A percentile compares a stretch with the other conserved stretches of the same genome.
These are phyloP conservation scores for Acrocalymma vagum DNA, from an alignment of 2,329 filamentous ascomycete genomes.

Conservation along the genomic window DNA sequence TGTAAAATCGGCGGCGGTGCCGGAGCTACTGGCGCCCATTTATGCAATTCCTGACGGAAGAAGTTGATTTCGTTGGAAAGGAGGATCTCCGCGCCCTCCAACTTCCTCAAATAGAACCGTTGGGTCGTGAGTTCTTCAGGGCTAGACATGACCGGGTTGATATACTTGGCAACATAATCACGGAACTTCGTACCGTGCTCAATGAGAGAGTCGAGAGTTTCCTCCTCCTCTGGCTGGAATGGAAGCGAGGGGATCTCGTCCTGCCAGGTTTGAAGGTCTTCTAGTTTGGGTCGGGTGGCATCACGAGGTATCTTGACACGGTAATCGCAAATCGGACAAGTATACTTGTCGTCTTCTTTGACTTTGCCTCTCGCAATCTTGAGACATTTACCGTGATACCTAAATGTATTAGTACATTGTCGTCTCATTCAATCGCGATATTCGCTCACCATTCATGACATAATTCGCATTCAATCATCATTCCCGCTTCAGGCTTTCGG, in stretches of 20 bases:
- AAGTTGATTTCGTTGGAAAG: conserved; percentile 96
- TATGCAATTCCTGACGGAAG: conserved; percentile 93
- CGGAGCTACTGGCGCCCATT: conserved; percentile 90
- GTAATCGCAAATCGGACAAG: conserved; percentile 97
- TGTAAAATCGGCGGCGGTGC: conserved; percentile 86
- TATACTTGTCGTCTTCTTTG: conserved; percentile 98
- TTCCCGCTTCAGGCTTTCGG: conserved; percentile 88
- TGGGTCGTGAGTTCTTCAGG: conserved; percentile 88
- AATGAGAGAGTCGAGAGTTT: conserved; percentile 84
- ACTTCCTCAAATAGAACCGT: conserved; percentile 94
- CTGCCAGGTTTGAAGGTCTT: conserved; percentile 84
- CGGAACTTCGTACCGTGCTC: conserved; percentile 85
- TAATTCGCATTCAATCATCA: conserved; percentile 99
- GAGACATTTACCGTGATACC: conserved; percentile 97
- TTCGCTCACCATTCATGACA: conserved; percentile 92
- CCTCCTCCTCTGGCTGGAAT: conserved; percentile 96
- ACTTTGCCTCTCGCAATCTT: conserved; percentile 98
- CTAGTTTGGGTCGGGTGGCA: conserved; percentile 91
- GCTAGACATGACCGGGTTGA: conserved; percentile 81
- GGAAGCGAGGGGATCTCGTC: conserved; percentile 82
- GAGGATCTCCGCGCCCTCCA: conserved; percentile 94
- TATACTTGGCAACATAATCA: conserved; percentile 80
- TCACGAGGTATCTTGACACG: conserved; percentile 96
- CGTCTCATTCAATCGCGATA: neutral
- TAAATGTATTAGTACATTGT: conserved; percentile 50